Percentiles rank a stretch among this genome's conserved stretches.
These are phyloP conservation scores for Exophiala lecanii-corni DNA, from an alignment of 2,329 filamentous ascomycete genomes.

Conservation along the genomic window DNA sequence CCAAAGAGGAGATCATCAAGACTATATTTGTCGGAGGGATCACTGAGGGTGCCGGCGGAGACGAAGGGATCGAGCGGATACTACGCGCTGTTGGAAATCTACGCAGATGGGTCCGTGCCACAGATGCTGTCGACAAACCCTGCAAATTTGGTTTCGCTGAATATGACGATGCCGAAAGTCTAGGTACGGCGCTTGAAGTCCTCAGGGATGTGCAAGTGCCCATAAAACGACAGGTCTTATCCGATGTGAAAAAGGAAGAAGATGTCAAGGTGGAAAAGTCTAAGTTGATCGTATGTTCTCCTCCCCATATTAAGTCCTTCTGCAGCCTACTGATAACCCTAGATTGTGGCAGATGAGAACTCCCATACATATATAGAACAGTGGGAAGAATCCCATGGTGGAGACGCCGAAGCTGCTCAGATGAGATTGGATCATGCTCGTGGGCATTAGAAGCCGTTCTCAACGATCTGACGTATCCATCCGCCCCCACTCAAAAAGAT, in stretches of 20 bases:
- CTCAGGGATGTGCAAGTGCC: constrained; percentile 79
- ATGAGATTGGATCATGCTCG: constrained; percentile 67
- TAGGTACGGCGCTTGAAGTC: constrained; percentile 79
- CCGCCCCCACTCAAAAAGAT: constrained; percentile 42
- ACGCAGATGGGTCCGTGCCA: constrained; percentile 77
- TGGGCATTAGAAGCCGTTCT: constrained; percentile 63
- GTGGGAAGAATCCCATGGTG: constrained; percentile 63
- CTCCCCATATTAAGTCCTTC: constrained; percentile 1
- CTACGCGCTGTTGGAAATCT: constrained; percentile 72
- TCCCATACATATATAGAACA: constrained; percentile 82
- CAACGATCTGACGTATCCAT: constrained; percentile 67
- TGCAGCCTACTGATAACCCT: constrained; percentile 3
- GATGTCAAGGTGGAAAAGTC: constrained; percentile 49
- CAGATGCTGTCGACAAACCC: constrained; percentile 72
- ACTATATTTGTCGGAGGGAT: constrained; percentile 89
- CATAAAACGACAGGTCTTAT: constrained; percentile 62
- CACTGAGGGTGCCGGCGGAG: constrained; percentile 69
- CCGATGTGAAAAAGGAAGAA: constrained; percentile 34
- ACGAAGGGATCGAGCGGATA: constrained; percentile 74
- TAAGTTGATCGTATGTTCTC: constrained; percentile 56
- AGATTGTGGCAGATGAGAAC: constrained; percentile 71
- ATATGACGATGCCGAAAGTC: constrained; percentile 84
- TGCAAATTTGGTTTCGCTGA: constrained; percentile 92
- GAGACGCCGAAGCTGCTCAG: constrained; percentile 58
- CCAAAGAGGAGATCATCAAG: constrained; percentile 81